A percentile compares a stretch with the other conserved stretches of the same genome.
These are phyloP conservation scores for Suhomyces pyralidae DNA, from an alignment of 805 yeast genomes.

Conservation along the genomic window DNA sequence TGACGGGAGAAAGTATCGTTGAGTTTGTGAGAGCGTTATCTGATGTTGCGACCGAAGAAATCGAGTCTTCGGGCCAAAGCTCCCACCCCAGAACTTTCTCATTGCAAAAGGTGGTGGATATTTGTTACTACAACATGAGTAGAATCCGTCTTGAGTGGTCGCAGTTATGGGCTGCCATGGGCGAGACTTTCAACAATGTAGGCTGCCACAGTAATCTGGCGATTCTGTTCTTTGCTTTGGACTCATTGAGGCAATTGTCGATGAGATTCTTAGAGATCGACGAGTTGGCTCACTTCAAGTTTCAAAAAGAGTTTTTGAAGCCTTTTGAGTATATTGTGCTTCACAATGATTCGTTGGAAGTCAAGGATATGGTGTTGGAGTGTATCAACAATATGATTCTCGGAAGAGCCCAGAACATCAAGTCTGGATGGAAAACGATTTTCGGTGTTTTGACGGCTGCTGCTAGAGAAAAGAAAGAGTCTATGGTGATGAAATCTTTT, in stretches of 20 bases:
- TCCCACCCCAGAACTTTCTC: slow-evolving; percentile 88
- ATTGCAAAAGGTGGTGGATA: slow-evolving; percentile 92
- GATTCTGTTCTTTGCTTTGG: slow-evolving; percentile 86
- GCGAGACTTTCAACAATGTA: slow-evolving; percentile 79
- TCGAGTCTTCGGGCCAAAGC: slow-evolving; percentile 80
- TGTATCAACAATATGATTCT: slow-evolving; percentile 83
- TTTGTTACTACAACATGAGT: slow-evolving; percentile 95
- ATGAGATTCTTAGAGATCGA: slow-evolving; percentile 91
- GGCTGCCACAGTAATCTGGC: slow-evolving; percentile 76
- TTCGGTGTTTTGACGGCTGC: slow-evolving; percentile 75
- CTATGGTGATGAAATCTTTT: slow-evolving; percentile 61
- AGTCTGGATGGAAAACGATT: slow-evolving; percentile 94
- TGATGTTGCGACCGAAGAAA: slow-evolving; percentile 85
- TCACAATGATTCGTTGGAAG: slow-evolving; percentile 64
- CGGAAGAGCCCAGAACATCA: slow-evolving; percentile 68
- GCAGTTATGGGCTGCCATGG: slow-evolving; percentile 91
- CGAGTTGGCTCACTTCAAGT: slow-evolving; percentile 91
- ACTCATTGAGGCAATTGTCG: slow-evolving; percentile 88
- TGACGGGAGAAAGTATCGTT: slow-evolving; percentile 81
- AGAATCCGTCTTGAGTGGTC: slow-evolving; percentile 97
- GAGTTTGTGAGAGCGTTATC: slow-evolving; percentile 85
- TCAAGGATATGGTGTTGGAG: slow-evolving; percentile 85
- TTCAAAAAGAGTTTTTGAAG: slow-evolving; percentile 87
- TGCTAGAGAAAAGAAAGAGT: slow-evolving; percentile 57
- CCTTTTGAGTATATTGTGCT: slow-evolving; percentile 82